A percentile compares a stretch with the other conserved stretches of the same genome.
Conservation (phyloP, 495 filamentous ascomycete species). For the Lophium mytilinum region DNA sequence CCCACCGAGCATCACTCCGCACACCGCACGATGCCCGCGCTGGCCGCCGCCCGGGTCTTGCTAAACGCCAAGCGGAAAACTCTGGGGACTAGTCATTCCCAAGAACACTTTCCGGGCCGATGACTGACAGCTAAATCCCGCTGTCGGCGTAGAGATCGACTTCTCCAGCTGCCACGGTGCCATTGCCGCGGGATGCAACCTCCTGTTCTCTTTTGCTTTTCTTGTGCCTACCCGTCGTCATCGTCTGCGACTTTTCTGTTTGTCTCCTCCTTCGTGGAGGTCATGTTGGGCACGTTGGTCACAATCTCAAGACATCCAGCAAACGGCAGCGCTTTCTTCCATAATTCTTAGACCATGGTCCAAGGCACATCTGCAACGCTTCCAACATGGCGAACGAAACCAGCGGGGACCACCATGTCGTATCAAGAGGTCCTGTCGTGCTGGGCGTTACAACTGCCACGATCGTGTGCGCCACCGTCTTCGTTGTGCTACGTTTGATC, state of each 20-base stretch:
- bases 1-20: no score
- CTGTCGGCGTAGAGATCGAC: no score
- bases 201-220: no score
- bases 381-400: constrained; percentile 10
- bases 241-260: not conserved
- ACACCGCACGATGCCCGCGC: no score
- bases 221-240: no score
- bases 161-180: no score
- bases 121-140: no score
- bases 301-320: not conserved
- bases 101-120: no score
- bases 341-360: not conserved
- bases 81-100: no score
- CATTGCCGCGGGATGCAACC: no score
- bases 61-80: no score
- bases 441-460: constrained; percentile 67
- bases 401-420: not conserved
- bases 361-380: not conserved
- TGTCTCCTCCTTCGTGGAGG: not conserved
- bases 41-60: no score
- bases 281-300: not conserved
- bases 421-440: constrained; percentile 51
- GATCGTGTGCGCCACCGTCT: constrained; percentile 56
- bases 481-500: constrained; percentile 63
- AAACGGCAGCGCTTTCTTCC: not conserved